A percentile compares a stretch with the other conserved stretches of the same genome.
phyloP scores from a whole-genome alignment of 805 yeast species.

The Scheffersomyces stipitis region DNA sequence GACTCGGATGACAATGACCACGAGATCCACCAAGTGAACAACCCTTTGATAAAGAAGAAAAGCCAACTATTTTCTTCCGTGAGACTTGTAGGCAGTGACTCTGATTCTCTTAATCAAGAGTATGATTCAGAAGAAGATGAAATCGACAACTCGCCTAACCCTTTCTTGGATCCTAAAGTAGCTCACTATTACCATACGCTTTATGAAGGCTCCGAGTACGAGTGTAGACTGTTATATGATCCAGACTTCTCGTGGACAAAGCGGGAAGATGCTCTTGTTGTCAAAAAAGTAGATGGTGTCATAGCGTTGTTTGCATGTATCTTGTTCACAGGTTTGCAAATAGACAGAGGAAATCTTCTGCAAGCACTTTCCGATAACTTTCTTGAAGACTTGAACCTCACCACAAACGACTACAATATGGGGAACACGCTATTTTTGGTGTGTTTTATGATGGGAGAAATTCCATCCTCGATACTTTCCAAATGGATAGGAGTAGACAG shows the following conservation, averaged over 20 bases:
- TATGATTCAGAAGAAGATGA: background rate
- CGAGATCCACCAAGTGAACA: background rate
- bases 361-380: slow-evolving; percentile 20
- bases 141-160: slow-evolving; percentile 5
- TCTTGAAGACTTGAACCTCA: slow-evolving; percentile 34
- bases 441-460: slow-evolving; percentile 33
- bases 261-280: slow-evolving; percentile 4
- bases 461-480: slow-evolving; percentile 20
- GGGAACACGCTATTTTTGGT: slow-evolving; percentile 42
- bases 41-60: background rate
- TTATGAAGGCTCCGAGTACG: slow-evolving; percentile 14
- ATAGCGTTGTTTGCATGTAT: slow-evolving; percentile 23
- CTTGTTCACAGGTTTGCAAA: slow-evolving; percentile 21
- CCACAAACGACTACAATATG: slow-evolving; percentile 39
- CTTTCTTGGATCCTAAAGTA: slow-evolving; percentile 14
- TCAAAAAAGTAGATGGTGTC: slow-evolving; percentile 17
- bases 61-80: background rate
- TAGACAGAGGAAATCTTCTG: slow-evolving; percentile 32
- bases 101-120: background rate
- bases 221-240: slow-evolving; percentile 15
- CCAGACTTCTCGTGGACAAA: slow-evolving; percentile 10
- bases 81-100: background rate
- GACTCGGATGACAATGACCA: background rate
- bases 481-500: slow-evolving; percentile 41
- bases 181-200: slow-evolving; percentile 11